Base-by-base conservation (phyloP, 805 yeast genomes). In the Candida nemodendra region DNA sequence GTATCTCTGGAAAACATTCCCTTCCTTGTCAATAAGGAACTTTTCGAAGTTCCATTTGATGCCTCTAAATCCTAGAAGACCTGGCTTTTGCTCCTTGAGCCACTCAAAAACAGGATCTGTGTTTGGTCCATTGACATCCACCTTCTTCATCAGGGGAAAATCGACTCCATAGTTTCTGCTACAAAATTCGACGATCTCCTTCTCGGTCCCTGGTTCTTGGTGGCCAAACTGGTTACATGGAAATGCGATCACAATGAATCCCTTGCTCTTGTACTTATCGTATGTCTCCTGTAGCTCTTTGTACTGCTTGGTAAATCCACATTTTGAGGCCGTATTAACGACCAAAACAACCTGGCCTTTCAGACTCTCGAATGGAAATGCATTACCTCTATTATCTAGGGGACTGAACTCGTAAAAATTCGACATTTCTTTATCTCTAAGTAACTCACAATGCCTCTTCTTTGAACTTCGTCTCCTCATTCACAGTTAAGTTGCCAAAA, bases 171-270 rank as follows among this genome's bases (percentile, higher is more conserved):
- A 93, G 69, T 87, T 89, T 54, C 79, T 57, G 30, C 76, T 64
- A 64, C 96, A 89, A 66, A 84, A 84, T 31, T 71, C 62, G 15
- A 78, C 79, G 47, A 87, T 86, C 54, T 84, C 89, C 39, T 79
- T 74, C 34, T 75, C 78, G 3, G 75, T 56, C 3, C 80, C 81
- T 50, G 93, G 82, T 64, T 90, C 86, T 69, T 93, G 84, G 51
- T 76, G 67, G 17, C 84, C 90, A 59, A 89, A 89, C 60, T 88
- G 96, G 65, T 87, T 85, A 64, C 96, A 86, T 22, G 97, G 97
- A 74, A 89, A 88, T 0, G 89, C 96, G 24, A 89, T 47, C 18
- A 89, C 71, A 30, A 66, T 78, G 17, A 90, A 67, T 1, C 86
- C 95, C 45, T 73, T 55, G 33, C 72, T 76, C 36, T 72, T 64